Percentiles rank a stretch among this genome's conserved stretches.
Evolutionary conservation across 78 protist species (phyloP).

Genomic region (Cyanophora paradoxa): DNA sequence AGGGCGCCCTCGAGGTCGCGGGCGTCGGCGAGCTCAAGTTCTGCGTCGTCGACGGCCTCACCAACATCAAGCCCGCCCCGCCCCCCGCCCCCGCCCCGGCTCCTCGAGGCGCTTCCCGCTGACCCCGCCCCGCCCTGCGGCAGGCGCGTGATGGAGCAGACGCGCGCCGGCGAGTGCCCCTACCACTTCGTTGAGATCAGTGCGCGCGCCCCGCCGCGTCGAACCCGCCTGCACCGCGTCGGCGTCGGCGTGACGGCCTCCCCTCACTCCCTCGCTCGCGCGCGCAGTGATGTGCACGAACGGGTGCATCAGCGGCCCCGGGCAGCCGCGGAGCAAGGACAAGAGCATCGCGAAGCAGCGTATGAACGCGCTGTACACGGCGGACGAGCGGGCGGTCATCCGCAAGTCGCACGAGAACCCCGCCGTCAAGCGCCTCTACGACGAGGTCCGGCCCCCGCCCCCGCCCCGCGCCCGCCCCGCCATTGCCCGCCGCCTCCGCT

Average conservation of each 20-base stretch:
- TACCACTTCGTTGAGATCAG: conserved; percentile 42
- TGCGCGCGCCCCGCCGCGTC: no score
- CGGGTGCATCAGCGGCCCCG: conserved; percentile 58
- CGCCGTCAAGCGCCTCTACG: conserved; percentile 7
- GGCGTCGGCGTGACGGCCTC: no score
- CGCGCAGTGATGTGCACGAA: conserved; percentile 57
- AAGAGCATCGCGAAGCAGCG: neutral
- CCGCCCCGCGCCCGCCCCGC: no score
- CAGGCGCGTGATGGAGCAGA: no score
- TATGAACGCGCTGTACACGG: neutral
- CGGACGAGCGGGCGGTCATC: neutral
- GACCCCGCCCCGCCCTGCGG: no score
- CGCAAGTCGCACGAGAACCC: conserved; percentile 42
- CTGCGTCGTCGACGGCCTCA: conserved; percentile 13
- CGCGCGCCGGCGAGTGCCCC: neutral
- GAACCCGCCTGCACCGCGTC: no score
- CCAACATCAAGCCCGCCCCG: no score
- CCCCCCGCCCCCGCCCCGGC: no score
- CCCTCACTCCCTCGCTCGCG: no score
- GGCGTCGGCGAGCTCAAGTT: neutral
- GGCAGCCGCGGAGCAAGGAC: conserved; percentile 17
- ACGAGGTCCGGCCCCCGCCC: no score
- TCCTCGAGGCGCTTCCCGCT: no score
- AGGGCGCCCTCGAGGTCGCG: conserved; percentile 15
- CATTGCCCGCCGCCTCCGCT: no score